A percentile compares a stretch with the other conserved stretches of the same genome.
phyloP scores from a whole-genome alignment of 495 filamentous ascomycete genomes.

The Geopyxis carbonaria region DNA sequence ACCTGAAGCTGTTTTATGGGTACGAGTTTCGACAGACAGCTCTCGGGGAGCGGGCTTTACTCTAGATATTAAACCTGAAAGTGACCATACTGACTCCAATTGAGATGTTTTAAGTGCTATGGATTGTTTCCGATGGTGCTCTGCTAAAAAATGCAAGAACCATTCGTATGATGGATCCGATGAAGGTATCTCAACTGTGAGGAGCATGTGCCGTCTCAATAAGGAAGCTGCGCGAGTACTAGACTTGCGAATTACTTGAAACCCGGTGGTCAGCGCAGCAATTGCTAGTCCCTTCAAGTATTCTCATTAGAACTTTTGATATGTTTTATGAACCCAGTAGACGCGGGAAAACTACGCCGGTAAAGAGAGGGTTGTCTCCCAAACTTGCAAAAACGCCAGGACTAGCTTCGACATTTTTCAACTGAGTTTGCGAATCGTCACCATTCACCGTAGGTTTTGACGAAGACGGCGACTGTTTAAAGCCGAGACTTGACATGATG shows the following conservation, averaged over 20 bases:
- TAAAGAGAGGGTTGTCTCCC: constrained; percentile 21
- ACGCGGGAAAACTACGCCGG: constrained; percentile 11
- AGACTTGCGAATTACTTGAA: constrained; percentile 58
- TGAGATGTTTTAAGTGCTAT: constrained; percentile 1
- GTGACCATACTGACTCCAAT: constrained; percentile 33
- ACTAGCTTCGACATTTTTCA: too few species aligned
- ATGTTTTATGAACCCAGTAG: not conserved
- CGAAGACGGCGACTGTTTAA: too few species aligned
- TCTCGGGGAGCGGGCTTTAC: constrained; percentile 49
- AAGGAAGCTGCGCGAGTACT: constrained; percentile 49
- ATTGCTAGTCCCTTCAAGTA: constrained; percentile 48
- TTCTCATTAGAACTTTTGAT: not conserved
- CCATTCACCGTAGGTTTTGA: too few species aligned
- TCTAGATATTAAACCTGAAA: constrained; percentile 35
- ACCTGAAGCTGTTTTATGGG: constrained; percentile 42
- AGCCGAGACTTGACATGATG: too few species aligned
- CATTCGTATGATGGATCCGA: constrained; percentile 86
- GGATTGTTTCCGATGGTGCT: constrained; percentile 41
- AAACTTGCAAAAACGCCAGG: constrained; percentile 10
- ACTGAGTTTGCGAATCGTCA: not conserved
- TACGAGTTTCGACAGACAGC: constrained; percentile 50
- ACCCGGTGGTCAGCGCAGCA: constrained; percentile 61
- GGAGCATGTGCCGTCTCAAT: constrained; percentile 68
- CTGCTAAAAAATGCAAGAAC: constrained; percentile 85
- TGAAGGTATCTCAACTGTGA: constrained; percentile 85